Evolutionary conservation across 1,284 basidiomycete genomes (phyloP).

Genomic region (Xanthoconium separans): DNA sequence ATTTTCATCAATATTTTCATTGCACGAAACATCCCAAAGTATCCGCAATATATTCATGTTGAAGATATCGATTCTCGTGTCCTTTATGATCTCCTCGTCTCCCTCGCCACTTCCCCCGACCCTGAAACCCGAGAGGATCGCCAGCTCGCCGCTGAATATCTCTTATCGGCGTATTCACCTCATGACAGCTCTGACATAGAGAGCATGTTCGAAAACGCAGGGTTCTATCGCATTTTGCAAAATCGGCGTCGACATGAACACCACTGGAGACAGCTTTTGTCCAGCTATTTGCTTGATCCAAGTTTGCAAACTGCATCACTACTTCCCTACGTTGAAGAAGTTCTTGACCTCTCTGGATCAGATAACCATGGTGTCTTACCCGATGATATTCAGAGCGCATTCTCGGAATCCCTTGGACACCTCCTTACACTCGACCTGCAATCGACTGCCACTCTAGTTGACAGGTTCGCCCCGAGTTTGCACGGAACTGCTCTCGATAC

Average conservation of each 20-base stretch:
- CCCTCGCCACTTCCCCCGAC: slow-evolving; percentile 67
- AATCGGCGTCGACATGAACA: slow-evolving; percentile 75
- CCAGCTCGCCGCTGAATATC: slow-evolving; percentile 91
- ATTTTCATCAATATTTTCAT: slow-evolving; percentile 95
- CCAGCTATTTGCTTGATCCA: slow-evolving; percentile 76
- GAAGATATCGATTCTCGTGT: slow-evolving; percentile 39
- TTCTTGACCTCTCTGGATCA: slow-evolving; percentile 49
- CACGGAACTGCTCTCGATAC: slow-evolving; percentile 60
- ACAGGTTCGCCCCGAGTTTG: slow-evolving; percentile 61
- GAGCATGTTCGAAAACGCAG: slow-evolving; percentile 74
- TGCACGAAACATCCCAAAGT: slow-evolving; percentile 95
- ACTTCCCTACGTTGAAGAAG: slow-evolving; percentile 64
- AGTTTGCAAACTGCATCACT: slow-evolving; percentile 61
- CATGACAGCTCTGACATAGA: slow-evolving; percentile 72
- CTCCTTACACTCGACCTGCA: slow-evolving; percentile 64
- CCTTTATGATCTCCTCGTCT: slow-evolving; percentile 76
- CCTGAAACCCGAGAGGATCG: slow-evolving; percentile 88
- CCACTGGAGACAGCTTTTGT: slow-evolving; percentile 74
- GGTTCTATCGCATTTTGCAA: slow-evolving; percentile 90
- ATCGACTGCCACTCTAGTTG: slow-evolving; percentile 74
- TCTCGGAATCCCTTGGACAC: slow-evolving; percentile 59
- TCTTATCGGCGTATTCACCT: slow-evolving; percentile 91
- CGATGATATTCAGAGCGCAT: slow-evolving; percentile 48
- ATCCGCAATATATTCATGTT: slow-evolving; percentile 78
- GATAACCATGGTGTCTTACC: slow-evolving; percentile 46